These are phyloP conservation scores for Durotheca rogersii DNA, from an alignment of 495 filamentous ascomycete genomes.

Conservation along the genomic window DNA sequence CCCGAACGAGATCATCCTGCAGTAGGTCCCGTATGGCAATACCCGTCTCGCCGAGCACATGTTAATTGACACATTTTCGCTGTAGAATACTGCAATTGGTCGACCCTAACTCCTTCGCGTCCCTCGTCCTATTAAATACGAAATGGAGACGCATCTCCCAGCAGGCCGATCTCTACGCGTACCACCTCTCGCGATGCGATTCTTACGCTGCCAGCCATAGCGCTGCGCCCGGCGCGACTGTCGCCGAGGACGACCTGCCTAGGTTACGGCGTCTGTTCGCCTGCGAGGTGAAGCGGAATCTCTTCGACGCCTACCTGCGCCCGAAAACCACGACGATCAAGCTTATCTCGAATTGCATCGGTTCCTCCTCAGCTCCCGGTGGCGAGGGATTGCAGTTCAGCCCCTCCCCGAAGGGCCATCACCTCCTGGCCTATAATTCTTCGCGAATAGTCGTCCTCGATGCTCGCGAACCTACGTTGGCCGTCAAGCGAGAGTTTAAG, in stretches of 20 bases:
- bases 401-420: conserved; percentile 71
- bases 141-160: conserved; percentile 76
- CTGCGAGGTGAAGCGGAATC: conserved; percentile 69
- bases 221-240: conserved; percentile 39
- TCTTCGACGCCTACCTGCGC: conserved; percentile 75
- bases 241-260: conserved; percentile 56
- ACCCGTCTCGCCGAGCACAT: background rate
- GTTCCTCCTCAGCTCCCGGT: conserved; percentile 77
- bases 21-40: conserved; percentile 39
- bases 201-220: conserved; percentile 62
- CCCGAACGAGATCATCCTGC: conserved; percentile 53
- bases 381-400: conserved; percentile 85
- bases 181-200: conserved; percentile 71
- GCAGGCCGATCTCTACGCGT: conserved; percentile 68
- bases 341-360: conserved; percentile 79
- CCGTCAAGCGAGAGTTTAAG: conserved; percentile 75
- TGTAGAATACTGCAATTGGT: conserved; percentile 71
- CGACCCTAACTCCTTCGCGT: conserved; percentile 79
- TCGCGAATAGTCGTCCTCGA: conserved; percentile 82
- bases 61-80: conserved; percentile 11
- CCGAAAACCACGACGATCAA: conserved; percentile 70
- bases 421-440: conserved; percentile 79
- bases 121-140: conserved; percentile 74
- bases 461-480: conserved; percentile 55
- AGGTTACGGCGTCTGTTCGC: conserved; percentile 66